phyloP scores from a whole-genome alignment of 169 alveolate genomes.

The Plasmodium knowlesi region DNA sequence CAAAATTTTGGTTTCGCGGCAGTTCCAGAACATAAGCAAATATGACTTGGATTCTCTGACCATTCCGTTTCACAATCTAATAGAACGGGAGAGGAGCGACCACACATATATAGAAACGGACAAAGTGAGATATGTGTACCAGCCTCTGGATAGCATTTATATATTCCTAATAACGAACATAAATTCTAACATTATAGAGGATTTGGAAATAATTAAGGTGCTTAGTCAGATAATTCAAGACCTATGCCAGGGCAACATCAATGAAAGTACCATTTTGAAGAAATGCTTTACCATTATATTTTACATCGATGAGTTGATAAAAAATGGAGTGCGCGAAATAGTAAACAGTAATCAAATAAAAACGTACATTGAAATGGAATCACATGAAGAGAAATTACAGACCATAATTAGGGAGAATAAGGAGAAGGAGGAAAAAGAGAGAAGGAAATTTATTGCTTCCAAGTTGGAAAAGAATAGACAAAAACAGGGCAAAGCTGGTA shows the following conservation, averaged over 20 bases:
- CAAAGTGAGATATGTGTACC: conserved; percentile 83
- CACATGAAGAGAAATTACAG: conserved; percentile 85
- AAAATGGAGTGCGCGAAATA: conserved; percentile 81
- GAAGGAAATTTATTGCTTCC: conserved; percentile 89
- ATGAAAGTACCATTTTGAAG: conserved; percentile 80
- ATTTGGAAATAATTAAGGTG: conserved; percentile 81
- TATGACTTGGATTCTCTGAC: conserved; percentile 73
- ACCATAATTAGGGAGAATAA: conserved; percentile 79
- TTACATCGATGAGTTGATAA: conserved; percentile 84
- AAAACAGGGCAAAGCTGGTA: conserved; percentile 68
- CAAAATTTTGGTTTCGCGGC: conserved; percentile 68
- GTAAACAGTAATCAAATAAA: conserved; percentile 82
- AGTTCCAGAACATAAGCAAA: conserved; percentile 65
- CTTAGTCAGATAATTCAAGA: conserved; percentile 85
- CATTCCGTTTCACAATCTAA: conserved; percentile 69
- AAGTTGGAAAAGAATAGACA: conserved; percentile 91
- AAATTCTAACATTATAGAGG: conserved; percentile 85
- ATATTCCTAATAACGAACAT: conserved; percentile 86
- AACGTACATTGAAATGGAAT: conserved; percentile 85
- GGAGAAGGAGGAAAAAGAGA: conserved; percentile 91
- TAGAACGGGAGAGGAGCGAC: conserved; percentile 77
- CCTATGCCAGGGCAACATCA: conserved; percentile 76
- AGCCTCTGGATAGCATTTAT: conserved; percentile 83
- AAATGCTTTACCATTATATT: conserved; percentile 83
- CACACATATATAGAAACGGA: conserved; percentile 86